Evolutionary conservation across 2,329 filamentous ascomycete genomes (phyloP).

Genomic region (Colletotrichum navitas): DNA sequence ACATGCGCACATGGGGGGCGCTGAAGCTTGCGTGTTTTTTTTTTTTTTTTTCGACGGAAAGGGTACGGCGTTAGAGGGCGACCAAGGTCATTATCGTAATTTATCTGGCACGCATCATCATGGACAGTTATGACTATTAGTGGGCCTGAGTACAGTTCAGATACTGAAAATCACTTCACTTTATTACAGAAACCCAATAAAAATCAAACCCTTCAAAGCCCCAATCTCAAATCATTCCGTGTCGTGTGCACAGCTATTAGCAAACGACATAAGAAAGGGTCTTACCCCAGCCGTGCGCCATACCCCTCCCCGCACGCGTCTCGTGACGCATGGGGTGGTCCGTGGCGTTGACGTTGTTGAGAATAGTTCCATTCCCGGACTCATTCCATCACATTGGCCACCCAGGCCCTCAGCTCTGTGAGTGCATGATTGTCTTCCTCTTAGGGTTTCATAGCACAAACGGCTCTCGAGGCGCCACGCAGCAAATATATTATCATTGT

Average conservation of each 20-base stretch:
- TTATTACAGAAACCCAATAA: background rate
- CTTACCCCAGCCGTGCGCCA: conserved; percentile 13
- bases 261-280: conserved; percentile 8
- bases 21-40: conserved; percentile 18
- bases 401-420: background rate
- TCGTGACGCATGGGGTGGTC: conserved; percentile 22
- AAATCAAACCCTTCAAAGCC: background rate
- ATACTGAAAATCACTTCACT: background rate
- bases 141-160: background rate
- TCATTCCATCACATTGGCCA: conserved; percentile 6
- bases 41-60: conserved; percentile 17
- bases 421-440: conserved; percentile 4
- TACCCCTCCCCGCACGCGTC: conserved; percentile 36
- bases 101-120: conserved; percentile 22
- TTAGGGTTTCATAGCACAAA: background rate
- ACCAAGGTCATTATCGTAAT: conserved; percentile 2
- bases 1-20: background rate
- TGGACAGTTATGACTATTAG: background rate
- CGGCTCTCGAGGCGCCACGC: background rate
- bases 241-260: background rate
- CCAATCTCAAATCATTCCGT: background rate
- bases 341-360: conserved; percentile 8
- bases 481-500: conserved; percentile 9
- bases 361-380: conserved; percentile 18
- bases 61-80: conserved; percentile 21